phyloP scores from a whole-genome alignment of 2,329 filamentous ascomycete genomes.

The Fusarium solani-melongenae region DNA sequence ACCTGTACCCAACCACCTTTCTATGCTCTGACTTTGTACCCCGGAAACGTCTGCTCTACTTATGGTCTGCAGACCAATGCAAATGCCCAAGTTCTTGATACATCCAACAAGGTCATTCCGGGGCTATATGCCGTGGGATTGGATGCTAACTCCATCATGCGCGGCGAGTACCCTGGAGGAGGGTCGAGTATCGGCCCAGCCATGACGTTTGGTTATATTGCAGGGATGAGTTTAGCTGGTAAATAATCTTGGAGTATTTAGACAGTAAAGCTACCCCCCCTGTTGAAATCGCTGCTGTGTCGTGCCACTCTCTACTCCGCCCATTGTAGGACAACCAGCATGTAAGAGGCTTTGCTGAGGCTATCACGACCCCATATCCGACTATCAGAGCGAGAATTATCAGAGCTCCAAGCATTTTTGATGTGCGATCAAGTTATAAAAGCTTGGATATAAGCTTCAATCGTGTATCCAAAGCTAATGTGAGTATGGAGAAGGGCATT shows the following conservation, averaged over 20 bases:
- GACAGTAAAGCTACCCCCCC: background rate
- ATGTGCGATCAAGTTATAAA: background rate
- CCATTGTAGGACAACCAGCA: background rate
- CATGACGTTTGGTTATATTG: background rate
- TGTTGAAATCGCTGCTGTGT: background rate
- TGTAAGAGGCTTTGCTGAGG: background rate
- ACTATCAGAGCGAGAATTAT: background rate
- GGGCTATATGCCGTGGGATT: background rate
- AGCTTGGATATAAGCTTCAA: background rate
- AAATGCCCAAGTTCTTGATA: background rate
- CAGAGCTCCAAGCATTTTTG: background rate
- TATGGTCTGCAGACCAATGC: background rate
- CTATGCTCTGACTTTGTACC: background rate
- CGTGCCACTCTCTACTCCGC: background rate
- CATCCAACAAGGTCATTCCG: background rate
- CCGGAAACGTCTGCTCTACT: background rate
- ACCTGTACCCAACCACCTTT: background rate
- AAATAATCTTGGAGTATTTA: background rate
- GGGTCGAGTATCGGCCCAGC: background rate
- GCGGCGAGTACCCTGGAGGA: background rate
- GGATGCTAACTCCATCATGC: background rate
- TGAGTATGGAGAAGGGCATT: background rate
- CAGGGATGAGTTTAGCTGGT: background rate
- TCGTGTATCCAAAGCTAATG: background rate
- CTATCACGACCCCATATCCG: background rate